These are phyloP conservation scores for Gaillardinia entomophila DNA, from an alignment of 805 yeast genomes.

Conservation along the genomic window DNA sequence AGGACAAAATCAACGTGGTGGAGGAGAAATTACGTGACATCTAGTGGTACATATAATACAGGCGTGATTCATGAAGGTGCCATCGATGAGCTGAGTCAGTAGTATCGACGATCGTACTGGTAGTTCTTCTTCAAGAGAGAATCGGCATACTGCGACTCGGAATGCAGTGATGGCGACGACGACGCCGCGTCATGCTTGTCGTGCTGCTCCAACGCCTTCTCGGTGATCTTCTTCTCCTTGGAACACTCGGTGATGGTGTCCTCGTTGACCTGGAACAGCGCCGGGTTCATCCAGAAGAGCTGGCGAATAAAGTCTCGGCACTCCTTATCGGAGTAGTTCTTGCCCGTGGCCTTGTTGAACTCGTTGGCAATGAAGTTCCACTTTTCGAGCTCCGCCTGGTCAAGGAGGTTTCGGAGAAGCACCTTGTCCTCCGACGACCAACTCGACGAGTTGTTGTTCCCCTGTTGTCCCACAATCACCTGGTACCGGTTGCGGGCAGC, in stretches of 20 bases:
- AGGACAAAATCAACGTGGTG: slow-evolving; percentile 66
- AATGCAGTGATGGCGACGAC: no score
- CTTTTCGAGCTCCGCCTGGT: slow-evolving; percentile 66
- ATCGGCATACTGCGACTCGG: no score
- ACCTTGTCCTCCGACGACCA: slow-evolving; percentile 56
- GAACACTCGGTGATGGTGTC: slow-evolving; percentile 35
- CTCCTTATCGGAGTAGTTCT: slow-evolving; percentile 45
- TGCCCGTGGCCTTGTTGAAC: slow-evolving; percentile 49
- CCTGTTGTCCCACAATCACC: slow-evolving; percentile 78
- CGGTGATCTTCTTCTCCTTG: slow-evolving; percentile 32
- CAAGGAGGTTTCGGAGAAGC: slow-evolving; percentile 48
- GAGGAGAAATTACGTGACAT: slow-evolving; percentile 47
- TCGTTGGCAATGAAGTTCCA: slow-evolving; percentile 63
- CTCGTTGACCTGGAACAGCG: slow-evolving; percentile 50
- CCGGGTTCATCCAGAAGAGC: slow-evolving; percentile 52
- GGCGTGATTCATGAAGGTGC: no score
- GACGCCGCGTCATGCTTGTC: slow-evolving; percentile 5
- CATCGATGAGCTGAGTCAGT: no score
- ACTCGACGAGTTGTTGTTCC: slow-evolving; percentile 57
- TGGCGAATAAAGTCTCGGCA: slow-evolving; percentile 50
- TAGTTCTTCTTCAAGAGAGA: no score
- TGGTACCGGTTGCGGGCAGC: slow-evolving; percentile 78
- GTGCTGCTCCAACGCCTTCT: slow-evolving; percentile 18
- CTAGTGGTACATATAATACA: no score
- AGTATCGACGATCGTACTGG: no score